Conservation (phyloP, 2,329 filamentous ascomycete species). For the Nigrospora oryzae region DNA sequence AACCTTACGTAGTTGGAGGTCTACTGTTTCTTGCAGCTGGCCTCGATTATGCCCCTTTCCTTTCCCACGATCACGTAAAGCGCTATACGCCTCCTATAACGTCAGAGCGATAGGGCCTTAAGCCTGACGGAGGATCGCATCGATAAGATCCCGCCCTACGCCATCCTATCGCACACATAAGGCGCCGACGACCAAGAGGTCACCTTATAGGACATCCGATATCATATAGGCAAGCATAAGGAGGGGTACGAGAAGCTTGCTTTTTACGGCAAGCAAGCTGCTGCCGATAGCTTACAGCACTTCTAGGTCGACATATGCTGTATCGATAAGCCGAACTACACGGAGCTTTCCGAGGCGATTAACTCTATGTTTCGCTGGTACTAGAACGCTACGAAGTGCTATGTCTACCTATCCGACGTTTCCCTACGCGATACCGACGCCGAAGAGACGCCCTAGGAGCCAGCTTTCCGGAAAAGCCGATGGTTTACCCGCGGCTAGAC, state of each 20-base stretch:
- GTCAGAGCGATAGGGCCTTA: neutral
- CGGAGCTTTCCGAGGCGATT: conserved; percentile 7
- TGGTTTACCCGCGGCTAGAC: conserved; percentile 4
- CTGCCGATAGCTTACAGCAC: too few species aligned
- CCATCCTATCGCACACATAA: conserved; percentile 13
- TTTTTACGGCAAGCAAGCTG: too few species aligned
- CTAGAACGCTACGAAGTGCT: neutral
- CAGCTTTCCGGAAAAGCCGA: conserved; percentile 1
- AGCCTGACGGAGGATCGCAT: neutral
- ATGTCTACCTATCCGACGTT: conserved; percentile 3
- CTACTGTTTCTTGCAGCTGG: too few species aligned
- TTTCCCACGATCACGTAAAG: too few species aligned
- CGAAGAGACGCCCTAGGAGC: neutral
- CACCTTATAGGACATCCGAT: neutral
- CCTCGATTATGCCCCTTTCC: too few species aligned
- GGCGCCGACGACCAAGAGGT: conserved; percentile 8
- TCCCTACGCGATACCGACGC: neutral
- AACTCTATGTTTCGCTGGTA: conserved; percentile 2
- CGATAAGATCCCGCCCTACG: conserved; percentile 8
- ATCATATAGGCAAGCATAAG: too few species aligned
- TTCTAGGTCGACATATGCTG: too few species aligned
- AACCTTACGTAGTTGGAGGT: too few species aligned
- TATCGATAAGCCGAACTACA: neutral
- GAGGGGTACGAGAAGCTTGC: too few species aligned
- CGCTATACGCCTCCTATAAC: neutral